Evolutionary conservation across 169 alveolate species (phyloP), one percentile per base, ranked within the genome.

Genomic region (Eimeria zaria): DNA sequence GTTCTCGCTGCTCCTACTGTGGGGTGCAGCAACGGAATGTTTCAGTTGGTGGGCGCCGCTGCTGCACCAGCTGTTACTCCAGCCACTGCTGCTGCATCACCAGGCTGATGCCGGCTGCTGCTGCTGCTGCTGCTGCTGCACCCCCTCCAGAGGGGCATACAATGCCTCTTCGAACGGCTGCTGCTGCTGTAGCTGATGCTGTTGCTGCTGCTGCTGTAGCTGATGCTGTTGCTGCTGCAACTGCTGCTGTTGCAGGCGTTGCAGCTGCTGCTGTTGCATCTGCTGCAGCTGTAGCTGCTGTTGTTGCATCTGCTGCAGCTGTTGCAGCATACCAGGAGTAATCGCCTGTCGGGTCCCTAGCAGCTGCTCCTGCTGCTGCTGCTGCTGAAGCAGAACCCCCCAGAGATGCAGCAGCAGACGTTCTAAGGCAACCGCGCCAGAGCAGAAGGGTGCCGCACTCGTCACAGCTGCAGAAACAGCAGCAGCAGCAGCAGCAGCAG

Each of bases 121-220:
- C n/a, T n/a, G n/a, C n/a, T n/a, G n/a, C n/a, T n/a, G 87, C 87
- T 76, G 87, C 87, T 76, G 87, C 87, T 76, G 87, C 80, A 69
- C 24, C 41, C 46, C 30, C 46, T 9, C 22, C 20, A 69, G 44
- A 12, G 80, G 80, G 46, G 14, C 46, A 46, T 1, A 69, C 80
- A 48, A 44, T 41, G 87, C 87, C 36, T 58, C 62, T 11, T 58
- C 48, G 39, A 71, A 44, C 81, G 5, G 81, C 33, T 71, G 81
- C 46, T 71, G 81, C 81, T 71, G 69, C 69, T 22, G 69, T 22
- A 16, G 69, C 46, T 30, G 83, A 2, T 30, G 53, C 83, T 73
- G 87, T 48, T 44, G 87, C 36, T 76, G 87, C 30, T 11, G 87
- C 87, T 76, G 87, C 22, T 44, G 48, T 11, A 39, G 89, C 64